Evolutionary conservation across 2,329 filamentous ascomycete genomes (phyloP).

Genomic region (Plectosphaerella plurivora): DNA sequence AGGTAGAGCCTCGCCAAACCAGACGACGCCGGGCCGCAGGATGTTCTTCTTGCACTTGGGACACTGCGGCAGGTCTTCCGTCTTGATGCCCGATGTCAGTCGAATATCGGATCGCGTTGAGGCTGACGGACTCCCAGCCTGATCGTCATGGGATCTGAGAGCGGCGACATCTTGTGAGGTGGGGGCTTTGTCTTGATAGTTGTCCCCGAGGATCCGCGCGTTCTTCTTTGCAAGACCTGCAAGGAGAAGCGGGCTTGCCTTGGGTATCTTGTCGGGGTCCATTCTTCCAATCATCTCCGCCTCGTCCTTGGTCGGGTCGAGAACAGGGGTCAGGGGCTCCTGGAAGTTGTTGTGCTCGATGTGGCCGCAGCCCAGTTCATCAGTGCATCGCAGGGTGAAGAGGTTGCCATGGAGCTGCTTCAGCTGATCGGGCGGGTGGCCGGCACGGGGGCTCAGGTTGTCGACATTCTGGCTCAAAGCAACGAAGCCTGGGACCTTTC

Average conservation of each 20-base stretch:
- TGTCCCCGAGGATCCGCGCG: constrained; percentile 53
- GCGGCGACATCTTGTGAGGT: constrained; percentile 6
- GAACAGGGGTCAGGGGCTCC: constrained; percentile 59
- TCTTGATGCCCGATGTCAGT: constrained; percentile 36
- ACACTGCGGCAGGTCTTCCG: constrained; percentile 53
- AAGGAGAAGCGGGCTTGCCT: constrained; percentile 12
- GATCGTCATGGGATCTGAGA: not conserved
- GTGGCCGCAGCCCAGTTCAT: constrained; percentile 52
- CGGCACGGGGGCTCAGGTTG: constrained; percentile 50
- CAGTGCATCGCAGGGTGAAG: constrained; percentile 23
- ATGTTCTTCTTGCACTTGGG: constrained; percentile 49
- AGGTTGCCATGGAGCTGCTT: constrained; percentile 45
- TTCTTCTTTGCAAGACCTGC: constrained; percentile 26
- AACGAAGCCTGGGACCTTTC: constrained; percentile 47
- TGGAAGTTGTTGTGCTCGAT: constrained; percentile 50
- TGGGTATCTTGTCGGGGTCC: constrained; percentile 5
- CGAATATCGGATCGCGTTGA: not conserved
- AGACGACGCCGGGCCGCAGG: constrained; percentile 62
- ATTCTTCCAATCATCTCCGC: constrained; percentile 11
- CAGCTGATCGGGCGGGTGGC: constrained; percentile 51
- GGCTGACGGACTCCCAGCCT: not conserved
- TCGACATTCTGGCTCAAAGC: constrained; percentile 66
- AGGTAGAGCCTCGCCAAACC: constrained; percentile 61
- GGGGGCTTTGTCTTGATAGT: constrained; percentile 24
- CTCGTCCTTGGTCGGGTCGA: constrained; percentile 46